Percentiles rank a stretch among this genome's conserved stretches.
phyloP scores from a whole-genome alignment of 805 yeast species.

The Priceomyces castillae region DNA sequence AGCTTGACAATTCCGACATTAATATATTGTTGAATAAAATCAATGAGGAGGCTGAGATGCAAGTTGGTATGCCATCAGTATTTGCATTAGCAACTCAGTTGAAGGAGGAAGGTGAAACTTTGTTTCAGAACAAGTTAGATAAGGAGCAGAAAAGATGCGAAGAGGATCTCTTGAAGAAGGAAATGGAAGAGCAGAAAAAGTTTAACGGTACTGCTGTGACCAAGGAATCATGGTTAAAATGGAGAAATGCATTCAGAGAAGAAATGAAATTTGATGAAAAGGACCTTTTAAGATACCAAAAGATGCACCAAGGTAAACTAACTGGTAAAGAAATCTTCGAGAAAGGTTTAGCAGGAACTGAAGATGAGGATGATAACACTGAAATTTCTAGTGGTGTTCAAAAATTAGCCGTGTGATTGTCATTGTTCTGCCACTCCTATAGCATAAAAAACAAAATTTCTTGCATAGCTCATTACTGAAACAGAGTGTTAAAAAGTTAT shows the following conservation, averaged over 20 bases:
- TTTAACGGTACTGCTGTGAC: constrained; percentile 91
- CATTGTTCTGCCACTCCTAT: not conserved
- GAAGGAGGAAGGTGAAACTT: constrained; percentile 76
- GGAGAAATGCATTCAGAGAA: constrained; percentile 71
- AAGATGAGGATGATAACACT: constrained; percentile 38
- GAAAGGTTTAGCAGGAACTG: constrained; percentile 76
- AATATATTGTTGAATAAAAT: constrained; percentile 37
- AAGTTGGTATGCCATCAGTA: constrained; percentile 88
- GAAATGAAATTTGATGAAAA: constrained; percentile 71
- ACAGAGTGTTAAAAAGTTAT: not conserved
- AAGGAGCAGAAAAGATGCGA: constrained; percentile 57
- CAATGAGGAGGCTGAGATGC: constrained; percentile 65
- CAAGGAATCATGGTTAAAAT: constrained; percentile 60
- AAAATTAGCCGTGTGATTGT: constrained; percentile 2
- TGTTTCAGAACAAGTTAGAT: constrained; percentile 58
- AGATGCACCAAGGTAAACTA: constrained; percentile 71
- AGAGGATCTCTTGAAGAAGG: constrained; percentile 57
- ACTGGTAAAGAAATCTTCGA: constrained; percentile 91
- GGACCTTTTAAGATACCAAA: constrained; percentile 47
- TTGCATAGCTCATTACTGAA: not conserved
- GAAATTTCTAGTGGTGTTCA: constrained; percentile 11
- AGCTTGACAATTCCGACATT: constrained; percentile 51
- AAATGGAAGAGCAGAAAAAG: constrained; percentile 82
- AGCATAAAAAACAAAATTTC: not conserved
- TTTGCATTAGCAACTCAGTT: constrained; percentile 74